Evolutionary conservation across 1,284 basidiomycete genomes (phyloP).

Genomic region (Austroboletus niveus): DNA sequence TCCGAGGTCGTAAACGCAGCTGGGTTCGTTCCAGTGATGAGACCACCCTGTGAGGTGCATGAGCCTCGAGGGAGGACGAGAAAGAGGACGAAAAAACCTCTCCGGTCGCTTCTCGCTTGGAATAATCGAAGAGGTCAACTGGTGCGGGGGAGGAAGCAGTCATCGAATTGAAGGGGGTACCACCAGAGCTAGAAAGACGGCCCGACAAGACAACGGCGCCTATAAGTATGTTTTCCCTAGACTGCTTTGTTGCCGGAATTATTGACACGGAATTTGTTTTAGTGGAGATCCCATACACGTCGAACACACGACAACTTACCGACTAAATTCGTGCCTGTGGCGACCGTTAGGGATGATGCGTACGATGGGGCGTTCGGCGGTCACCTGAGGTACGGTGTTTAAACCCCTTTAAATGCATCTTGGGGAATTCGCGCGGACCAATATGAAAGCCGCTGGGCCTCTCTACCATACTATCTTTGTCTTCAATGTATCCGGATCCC

Average conservation of each 20-base stretch:
- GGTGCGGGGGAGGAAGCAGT: background rate
- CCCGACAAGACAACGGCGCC: background rate
- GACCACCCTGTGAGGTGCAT: constrained; percentile 40
- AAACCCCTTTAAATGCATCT: too few species aligned
- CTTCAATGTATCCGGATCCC: constrained; percentile 3
- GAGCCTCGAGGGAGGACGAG: background rate
- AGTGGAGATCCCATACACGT: too few species aligned
- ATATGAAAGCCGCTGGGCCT: background rate
- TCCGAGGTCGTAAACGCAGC: constrained; percentile 49
- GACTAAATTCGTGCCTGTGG: too few species aligned
- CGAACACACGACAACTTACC: too few species aligned
- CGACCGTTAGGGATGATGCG: too few species aligned
- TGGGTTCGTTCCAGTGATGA: constrained; percentile 54
- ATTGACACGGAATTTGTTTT: too few species aligned
- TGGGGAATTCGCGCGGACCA: background rate
- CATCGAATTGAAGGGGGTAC: constrained; percentile 9
- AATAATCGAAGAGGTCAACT: background rate
- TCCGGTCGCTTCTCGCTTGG: constrained; percentile 22
- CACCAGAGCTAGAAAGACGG: background rate
- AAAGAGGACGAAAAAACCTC: constrained; percentile 4
- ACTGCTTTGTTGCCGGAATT: too few species aligned
- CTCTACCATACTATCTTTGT: background rate
- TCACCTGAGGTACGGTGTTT: too few species aligned
- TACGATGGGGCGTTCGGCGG: too few species aligned
- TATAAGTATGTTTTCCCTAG: background rate